Evolutionary conservation across 1,284 basidiomycete genomes (phyloP).

Genomic region (Rhodotorula sp.): DNA sequence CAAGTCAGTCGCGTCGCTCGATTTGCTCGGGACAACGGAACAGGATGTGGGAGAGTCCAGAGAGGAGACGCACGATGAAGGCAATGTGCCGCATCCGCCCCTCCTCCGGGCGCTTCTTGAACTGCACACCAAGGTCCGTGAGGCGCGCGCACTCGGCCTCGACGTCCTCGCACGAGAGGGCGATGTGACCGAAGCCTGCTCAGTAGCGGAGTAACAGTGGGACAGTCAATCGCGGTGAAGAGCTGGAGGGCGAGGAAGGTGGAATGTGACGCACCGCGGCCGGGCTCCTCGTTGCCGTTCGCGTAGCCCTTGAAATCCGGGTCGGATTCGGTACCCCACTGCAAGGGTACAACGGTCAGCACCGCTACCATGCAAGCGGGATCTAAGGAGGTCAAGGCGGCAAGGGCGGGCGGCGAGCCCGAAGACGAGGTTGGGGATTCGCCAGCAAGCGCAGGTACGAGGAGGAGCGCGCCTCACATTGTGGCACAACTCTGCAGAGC

Average conservation of each 20-base stretch:
- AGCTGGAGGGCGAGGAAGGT: background rate
- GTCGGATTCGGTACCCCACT: conserved; percentile 71
- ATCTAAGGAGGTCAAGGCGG: too few relatives aligned
- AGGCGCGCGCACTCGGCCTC: conserved; percentile 67
- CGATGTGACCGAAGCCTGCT: conserved; percentile 67
- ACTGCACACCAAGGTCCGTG: conserved; percentile 75
- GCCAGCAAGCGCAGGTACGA: too few relatives aligned
- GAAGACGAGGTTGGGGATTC: too few relatives aligned
- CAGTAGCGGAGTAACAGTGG: background rate
- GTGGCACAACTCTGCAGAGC: conserved; percentile 8
- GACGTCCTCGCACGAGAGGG: conserved; percentile 71
- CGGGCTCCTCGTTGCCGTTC: conserved; percentile 80
- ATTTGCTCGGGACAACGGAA: too few relatives aligned
- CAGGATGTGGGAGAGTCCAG: background rate
- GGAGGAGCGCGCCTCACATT: background rate
- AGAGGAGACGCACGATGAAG: conserved; percentile 63
- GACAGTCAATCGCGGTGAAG: too few relatives aligned
- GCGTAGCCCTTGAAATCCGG: conserved; percentile 74
- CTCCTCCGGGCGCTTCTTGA: conserved; percentile 81
- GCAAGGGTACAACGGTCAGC: background rate
- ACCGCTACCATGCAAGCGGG: background rate
- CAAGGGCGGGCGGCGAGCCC: too few relatives aligned
- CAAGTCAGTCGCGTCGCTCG: too few relatives aligned
- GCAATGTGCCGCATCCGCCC: conserved; percentile 62
- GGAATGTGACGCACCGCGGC: conserved; percentile 53